These are phyloP conservation scores for Tylopilus vinaceipallidus DNA, from an alignment of 768 basidiomycete species.

Conservation along the genomic window DNA sequence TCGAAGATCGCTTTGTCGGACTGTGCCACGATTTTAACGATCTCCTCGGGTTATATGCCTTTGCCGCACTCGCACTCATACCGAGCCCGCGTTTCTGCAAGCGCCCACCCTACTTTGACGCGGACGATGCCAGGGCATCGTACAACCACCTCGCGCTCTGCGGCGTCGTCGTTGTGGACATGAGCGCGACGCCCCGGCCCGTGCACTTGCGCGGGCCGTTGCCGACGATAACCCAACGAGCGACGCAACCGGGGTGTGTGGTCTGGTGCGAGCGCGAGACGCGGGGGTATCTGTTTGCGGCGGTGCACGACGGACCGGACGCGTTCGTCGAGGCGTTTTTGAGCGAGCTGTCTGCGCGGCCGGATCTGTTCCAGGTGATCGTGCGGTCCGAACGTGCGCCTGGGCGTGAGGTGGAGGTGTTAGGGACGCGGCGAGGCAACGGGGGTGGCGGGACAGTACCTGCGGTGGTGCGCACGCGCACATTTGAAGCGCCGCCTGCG, in stretches of 20 bases:
- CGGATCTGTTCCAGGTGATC: slow-evolving; percentile 33
- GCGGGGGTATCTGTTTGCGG: slow-evolving; percentile 32
- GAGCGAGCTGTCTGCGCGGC: slow-evolving; percentile 28
- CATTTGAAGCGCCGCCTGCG: slow-evolving; percentile 20
- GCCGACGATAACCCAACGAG: slow-evolving; percentile 4
- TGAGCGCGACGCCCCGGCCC: slow-evolving; percentile 6
- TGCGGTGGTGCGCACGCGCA: slow-evolving; percentile 8
- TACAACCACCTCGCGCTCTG: slow-evolving; percentile 23
- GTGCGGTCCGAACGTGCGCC: slow-evolving; percentile 30
- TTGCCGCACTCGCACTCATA: slow-evolving; percentile 19
- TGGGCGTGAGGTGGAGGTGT: slow-evolving; percentile 18
- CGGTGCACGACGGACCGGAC: slow-evolving; percentile 28
- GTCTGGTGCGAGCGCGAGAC: slow-evolving; percentile 25
- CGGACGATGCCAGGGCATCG: slow-evolving; percentile 1
- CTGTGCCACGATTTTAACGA: slow-evolving; percentile 32
- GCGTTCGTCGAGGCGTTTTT: slow-evolving; percentile 27
- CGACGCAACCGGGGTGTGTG: slow-evolving; percentile 12
- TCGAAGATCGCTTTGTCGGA: slow-evolving; percentile 32
- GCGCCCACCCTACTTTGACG: background rate
- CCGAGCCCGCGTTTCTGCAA: slow-evolving; percentile 22
- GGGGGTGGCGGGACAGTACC: slow-evolving; percentile 7
- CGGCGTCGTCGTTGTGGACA: slow-evolving; percentile 21
- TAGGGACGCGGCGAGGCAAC: slow-evolving; percentile 20
- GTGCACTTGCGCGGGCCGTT: background rate
- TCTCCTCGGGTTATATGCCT: slow-evolving; percentile 29